phyloP scores from a whole-genome alignment of 169 alveolate species.

The Eimeria zaria region DNA sequence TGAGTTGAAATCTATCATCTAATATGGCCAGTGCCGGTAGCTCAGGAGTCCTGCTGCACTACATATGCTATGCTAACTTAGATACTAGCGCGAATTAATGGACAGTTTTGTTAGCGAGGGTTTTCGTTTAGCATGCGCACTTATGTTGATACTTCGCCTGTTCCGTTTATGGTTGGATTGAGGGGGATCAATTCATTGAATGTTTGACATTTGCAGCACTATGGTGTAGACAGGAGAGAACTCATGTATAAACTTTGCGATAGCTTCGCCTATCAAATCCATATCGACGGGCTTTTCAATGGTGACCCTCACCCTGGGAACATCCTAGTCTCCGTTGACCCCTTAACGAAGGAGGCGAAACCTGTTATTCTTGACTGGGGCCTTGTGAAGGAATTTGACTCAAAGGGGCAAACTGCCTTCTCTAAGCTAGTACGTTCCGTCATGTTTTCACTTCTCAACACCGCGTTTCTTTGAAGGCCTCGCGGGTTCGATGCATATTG shows the following conservation, averaged over 20 bases:
- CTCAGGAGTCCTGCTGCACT: not conserved
- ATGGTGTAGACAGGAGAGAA: constrained; percentile 82
- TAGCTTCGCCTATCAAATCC: constrained; percentile 90
- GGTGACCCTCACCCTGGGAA: constrained; percentile 97
- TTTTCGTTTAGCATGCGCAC: not conserved
- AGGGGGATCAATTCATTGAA: not conserved
- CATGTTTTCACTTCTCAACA: too few species aligned
- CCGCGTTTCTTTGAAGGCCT: not conserved
- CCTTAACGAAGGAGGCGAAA: constrained; percentile 72
- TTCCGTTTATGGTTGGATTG: not conserved
- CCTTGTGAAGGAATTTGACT: constrained; percentile 89
- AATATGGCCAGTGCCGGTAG: not conserved
- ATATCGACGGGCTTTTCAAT: constrained; percentile 87
- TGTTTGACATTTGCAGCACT: constrained; percentile 53
- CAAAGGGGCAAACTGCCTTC: constrained; percentile 90
- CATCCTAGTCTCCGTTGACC: constrained; percentile 90
- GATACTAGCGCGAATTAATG: not conserved
- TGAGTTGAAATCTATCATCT: constrained; percentile 77
- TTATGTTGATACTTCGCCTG: not conserved
- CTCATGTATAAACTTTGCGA: constrained; percentile 87
- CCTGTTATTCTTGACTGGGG: constrained; percentile 95
- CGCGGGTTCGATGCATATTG: not conserved
- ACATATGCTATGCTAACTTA: not conserved
- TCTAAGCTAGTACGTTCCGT: constrained; percentile 87
- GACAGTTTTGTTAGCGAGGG: not conserved